A percentile compares a stretch with the other conserved stretches of the same genome.
Evolutionary conservation across 2,329 filamentous ascomycete species (phyloP).

Genomic region (Emergomyces orientalis): DNA sequence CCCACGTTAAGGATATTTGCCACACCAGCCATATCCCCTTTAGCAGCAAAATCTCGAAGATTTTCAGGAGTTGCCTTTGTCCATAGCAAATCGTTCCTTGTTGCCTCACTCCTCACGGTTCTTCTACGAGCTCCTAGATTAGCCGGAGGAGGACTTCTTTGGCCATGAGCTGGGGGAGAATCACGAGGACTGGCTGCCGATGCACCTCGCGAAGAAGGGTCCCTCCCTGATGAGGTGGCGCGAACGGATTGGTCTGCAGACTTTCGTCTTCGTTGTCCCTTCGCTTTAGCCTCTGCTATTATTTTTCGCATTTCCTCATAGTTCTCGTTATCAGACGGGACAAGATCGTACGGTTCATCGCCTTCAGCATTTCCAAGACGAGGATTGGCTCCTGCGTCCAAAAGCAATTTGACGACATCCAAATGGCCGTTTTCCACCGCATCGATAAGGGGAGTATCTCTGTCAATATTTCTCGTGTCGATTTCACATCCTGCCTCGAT

Average conservation of each 20-base stretch:
- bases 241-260: constrained; percentile 35
- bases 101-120: constrained; percentile 42
- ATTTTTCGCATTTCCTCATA: constrained; percentile 67
- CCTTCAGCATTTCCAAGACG: constrained; percentile 85
- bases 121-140: constrained; percentile 31
- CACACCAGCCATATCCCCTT: constrained; percentile 42
- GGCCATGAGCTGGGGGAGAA: constrained; percentile 31
- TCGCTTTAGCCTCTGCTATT: constrained; percentile 55
- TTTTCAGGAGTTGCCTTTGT: constrained; percentile 43
- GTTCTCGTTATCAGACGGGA: constrained; percentile 65
- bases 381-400: constrained; percentile 84
- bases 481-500: constrained; percentile 76
- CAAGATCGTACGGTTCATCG: constrained; percentile 78
- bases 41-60: constrained; percentile 40
- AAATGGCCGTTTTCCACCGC: constrained; percentile 93
- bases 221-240: constrained; percentile 23
- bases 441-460: constrained; percentile 89
- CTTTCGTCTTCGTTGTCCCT: constrained; percentile 39
- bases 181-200: constrained; percentile 40
- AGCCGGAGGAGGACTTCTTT: constrained; percentile 29
- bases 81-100: constrained; percentile 43
- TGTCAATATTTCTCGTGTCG: constrained; percentile 67
- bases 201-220: constrained; percentile 33
- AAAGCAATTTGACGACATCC: constrained; percentile 72
- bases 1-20: constrained; percentile 42